A percentile compares a stretch with the other conserved stretches of the same genome.
Evolutionary conservation across 768 basidiomycete genomes (phyloP).

Genomic region (Saitozyma podzolica): DNA sequence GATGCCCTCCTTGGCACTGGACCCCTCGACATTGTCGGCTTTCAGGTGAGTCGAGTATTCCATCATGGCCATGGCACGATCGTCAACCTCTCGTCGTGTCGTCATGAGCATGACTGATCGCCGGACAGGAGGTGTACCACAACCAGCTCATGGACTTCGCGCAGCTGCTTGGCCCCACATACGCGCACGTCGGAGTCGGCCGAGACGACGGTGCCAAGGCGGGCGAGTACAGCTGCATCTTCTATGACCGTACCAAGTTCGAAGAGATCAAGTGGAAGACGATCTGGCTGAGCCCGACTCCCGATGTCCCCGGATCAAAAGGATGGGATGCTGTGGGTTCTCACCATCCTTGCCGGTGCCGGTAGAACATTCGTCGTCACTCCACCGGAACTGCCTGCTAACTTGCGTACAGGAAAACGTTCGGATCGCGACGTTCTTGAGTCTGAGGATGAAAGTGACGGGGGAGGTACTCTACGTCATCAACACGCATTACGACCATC

Average conservation of each 20-base stretch:
- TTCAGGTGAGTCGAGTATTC: constrained; percentile 31
- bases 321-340: constrained; percentile 52
- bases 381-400: not conserved
- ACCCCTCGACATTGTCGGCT: constrained; percentile 39
- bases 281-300: constrained; percentile 52
- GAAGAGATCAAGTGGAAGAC: constrained; percentile 30
- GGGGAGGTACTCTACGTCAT: constrained; percentile 34
- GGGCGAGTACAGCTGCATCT: constrained; percentile 67
- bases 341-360: not conserved
- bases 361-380: not conserved
- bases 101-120: not conserved
- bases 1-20: constrained; percentile 36
- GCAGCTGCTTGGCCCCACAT: constrained; percentile 60
- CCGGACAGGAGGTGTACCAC: constrained; percentile 56
- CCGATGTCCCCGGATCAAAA: constrained; percentile 43
- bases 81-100: not conserved
- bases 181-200: constrained; percentile 65
- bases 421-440: constrained; percentile 46
- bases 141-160: constrained; percentile 63
- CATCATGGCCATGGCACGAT: not conserved
- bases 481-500: constrained; percentile 53
- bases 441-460: constrained; percentile 15
- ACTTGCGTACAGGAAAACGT: constrained; percentile 7
- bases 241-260: constrained; percentile 58
- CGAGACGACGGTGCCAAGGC: constrained; percentile 62